These are phyloP conservation scores for Gelatoporia subvermispora DNA, from an alignment of 768 basidiomycete genomes.

Conservation along the genomic window DNA sequence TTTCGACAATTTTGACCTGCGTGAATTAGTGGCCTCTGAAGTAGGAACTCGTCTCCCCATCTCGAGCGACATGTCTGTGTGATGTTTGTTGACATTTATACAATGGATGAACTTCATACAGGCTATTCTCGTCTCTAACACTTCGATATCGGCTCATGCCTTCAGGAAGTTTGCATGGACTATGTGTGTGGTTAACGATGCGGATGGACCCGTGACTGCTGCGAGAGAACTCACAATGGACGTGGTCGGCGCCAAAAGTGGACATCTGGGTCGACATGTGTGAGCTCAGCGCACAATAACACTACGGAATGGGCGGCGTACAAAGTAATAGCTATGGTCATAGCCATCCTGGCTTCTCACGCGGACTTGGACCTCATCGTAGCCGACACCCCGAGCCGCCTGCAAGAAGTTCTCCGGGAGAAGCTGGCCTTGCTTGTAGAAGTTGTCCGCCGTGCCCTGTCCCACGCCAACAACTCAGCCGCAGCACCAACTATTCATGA, in stretches of 20 bases:
- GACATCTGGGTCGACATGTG: slow-evolving; percentile 54
- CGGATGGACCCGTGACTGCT: slow-evolving; percentile 12
- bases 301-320: slow-evolving; percentile 24
- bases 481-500: not conserved
- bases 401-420: slow-evolving; percentile 85
- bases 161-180: slow-evolving; percentile 90
- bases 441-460: slow-evolving; percentile 78
- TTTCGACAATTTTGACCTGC: too few relatives aligned
- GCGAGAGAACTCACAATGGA: slow-evolving; percentile 61
- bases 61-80: not conserved
- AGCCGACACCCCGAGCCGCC: slow-evolving; percentile 69
- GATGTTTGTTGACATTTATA: slow-evolving; percentile 4
- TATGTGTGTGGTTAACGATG: slow-evolving; percentile 31
- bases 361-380: slow-evolving; percentile 69
- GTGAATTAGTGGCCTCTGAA: too few relatives aligned
- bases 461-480: not conserved
- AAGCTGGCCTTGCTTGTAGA: slow-evolving; percentile 82
- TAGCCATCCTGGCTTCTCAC: slow-evolving; percentile 81
- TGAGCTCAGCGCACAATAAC: not conserved
- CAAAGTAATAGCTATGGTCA: slow-evolving; percentile 90
- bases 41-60: too few relatives aligned
- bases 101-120: slow-evolving; percentile 2
- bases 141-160: slow-evolving; percentile 35
- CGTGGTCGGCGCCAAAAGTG: slow-evolving; percentile 84
- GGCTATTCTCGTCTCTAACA: slow-evolving; percentile 4